Percentiles rank a stretch among this genome's conserved stretches.
These are phyloP conservation scores for Cyanidioschyzon merolae DNA, from an alignment of 23 red algal genomes.

Conservation along the genomic window DNA sequence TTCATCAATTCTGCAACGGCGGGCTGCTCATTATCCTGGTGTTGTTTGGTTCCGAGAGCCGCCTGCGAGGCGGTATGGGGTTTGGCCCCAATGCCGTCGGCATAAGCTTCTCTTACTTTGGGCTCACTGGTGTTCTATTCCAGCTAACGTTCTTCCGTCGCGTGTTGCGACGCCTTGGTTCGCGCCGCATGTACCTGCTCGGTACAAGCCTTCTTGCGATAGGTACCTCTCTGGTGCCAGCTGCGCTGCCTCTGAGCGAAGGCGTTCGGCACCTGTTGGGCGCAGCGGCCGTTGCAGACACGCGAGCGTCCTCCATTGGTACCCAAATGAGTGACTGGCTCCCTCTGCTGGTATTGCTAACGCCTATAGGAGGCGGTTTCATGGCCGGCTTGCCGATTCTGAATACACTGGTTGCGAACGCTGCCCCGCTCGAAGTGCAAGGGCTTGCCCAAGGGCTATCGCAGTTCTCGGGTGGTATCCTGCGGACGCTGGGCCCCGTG, in stretches of 20 bases:
- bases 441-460: slow-evolving; percentile 22
- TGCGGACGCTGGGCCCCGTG: slow-evolving; percentile 25
- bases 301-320: neutral
- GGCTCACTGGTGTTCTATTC: slow-evolving; percentile 16
- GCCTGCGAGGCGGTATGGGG: slow-evolving; percentile 13
- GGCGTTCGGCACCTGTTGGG: neutral
- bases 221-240: slow-evolving; percentile 8
- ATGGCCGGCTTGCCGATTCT: slow-evolving; percentile 29
- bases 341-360: slow-evolving; percentile 14
- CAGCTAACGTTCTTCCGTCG: neutral
- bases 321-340: neutral
- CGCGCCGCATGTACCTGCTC: slow-evolving; percentile 24
- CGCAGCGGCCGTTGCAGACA: neutral
- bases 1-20: slow-evolving; percentile 31
- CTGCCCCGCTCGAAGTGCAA: slow-evolving; percentile 24
- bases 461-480: slow-evolving; percentile 23
- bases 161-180: neutral
- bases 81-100: slow-evolving; percentile 24
- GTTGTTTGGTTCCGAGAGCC: slow-evolving; percentile 9
- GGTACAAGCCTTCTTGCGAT: slow-evolving; percentile 11
- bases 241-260: neutral
- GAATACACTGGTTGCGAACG: slow-evolving; percentile 20
- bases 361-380: slow-evolving; percentile 18
- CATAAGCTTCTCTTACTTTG: slow-evolving; percentile 24
- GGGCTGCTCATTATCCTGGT: slow-evolving; percentile 24